Conservation (phyloP, 2,329 filamentous ascomycete genomes). For the Fusarium oligoseptatum region DNA sequence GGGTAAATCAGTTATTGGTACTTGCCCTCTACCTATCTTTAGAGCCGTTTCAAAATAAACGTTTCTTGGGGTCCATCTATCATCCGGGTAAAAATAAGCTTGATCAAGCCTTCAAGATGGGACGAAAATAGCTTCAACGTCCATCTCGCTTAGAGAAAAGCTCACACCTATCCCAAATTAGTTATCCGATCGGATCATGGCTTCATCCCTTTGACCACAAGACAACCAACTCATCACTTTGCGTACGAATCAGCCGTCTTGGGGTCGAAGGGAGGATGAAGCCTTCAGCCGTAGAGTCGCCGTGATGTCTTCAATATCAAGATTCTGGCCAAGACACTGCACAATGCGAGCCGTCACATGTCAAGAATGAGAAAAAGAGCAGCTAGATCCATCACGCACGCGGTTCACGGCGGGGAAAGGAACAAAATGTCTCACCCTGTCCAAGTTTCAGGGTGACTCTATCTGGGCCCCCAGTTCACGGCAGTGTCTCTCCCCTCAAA, state of each 20-base stretch:
- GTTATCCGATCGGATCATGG: constrained; percentile 4
- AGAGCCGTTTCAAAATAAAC: not conserved
- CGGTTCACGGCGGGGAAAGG: constrained; percentile 3
- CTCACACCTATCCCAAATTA: not conserved
- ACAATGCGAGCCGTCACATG: constrained; percentile 5
- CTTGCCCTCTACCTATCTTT: not conserved
- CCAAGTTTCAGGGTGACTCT: constrained; percentile 16
- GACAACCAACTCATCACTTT: not conserved
- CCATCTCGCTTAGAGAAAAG: not conserved
- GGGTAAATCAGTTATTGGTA: not conserved
- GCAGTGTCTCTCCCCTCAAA: not conserved
- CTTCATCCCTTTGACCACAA: not conserved
- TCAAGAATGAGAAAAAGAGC: not conserved
- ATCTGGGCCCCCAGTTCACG: constrained; percentile 11
- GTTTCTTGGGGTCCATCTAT: not conserved
- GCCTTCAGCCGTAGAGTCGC: not conserved
- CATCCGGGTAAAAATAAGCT: not conserved
- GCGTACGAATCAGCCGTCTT: not conserved
- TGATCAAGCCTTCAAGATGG: not conserved
- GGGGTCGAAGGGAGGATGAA: not conserved
- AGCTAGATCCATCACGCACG: not conserved
- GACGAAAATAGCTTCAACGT: not conserved
- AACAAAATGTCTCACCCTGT: not conserved
- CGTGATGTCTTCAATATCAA: not conserved
- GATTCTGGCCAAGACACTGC: not conserved